phyloP scores from a whole-genome alignment of 2,329 filamentous ascomycete genomes.

The Fusarium sp. region DNA sequence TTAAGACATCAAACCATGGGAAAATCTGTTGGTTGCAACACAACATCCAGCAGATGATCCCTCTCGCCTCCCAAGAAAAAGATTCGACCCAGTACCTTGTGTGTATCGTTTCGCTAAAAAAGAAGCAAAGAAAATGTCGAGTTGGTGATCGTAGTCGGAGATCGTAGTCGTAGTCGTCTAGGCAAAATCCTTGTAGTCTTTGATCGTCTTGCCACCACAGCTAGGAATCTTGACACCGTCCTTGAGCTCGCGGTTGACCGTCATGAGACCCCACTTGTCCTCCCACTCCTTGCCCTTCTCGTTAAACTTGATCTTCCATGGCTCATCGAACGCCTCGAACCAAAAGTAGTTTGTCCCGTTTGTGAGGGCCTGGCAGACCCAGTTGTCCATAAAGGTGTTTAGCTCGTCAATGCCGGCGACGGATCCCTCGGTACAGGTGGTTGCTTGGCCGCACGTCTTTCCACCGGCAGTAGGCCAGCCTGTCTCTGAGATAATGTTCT shows the following conservation, averaged over 20 bases:
- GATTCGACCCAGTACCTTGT: not conserved
- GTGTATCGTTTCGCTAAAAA: constrained; percentile 10
- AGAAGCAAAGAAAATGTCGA: constrained; percentile 1
- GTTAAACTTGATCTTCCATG: constrained; percentile 89
- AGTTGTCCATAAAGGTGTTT: constrained; percentile 87
- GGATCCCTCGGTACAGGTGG: constrained; percentile 72
- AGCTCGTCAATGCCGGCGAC: constrained; percentile 84
- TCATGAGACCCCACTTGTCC: constrained; percentile 95
- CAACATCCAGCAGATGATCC: constrained; percentile 22
- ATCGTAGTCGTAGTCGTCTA: constrained; percentile 7
- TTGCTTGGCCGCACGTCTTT: constrained; percentile 74
- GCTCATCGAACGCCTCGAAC: constrained; percentile 98
- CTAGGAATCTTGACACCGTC: constrained; percentile 86
- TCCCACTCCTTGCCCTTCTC: constrained; percentile 81
- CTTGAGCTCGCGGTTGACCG: constrained; percentile 86
- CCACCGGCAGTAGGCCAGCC: constrained; percentile 92
- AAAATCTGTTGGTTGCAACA: not conserved
- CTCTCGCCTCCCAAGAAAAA: constrained; percentile 6
- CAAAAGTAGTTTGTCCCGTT: constrained; percentile 96
- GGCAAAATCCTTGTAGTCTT: constrained; percentile 26
- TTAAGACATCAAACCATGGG: constrained; percentile 21
- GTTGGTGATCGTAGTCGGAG: not conserved
- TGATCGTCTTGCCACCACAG: constrained; percentile 80
- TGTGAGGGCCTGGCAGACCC: constrained; percentile 82
- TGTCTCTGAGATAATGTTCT: constrained; percentile 89